Base-by-base conservation (phyloP, 2,329 filamentous ascomycete genomes). In the Akanthomyces muscarius region DNA sequence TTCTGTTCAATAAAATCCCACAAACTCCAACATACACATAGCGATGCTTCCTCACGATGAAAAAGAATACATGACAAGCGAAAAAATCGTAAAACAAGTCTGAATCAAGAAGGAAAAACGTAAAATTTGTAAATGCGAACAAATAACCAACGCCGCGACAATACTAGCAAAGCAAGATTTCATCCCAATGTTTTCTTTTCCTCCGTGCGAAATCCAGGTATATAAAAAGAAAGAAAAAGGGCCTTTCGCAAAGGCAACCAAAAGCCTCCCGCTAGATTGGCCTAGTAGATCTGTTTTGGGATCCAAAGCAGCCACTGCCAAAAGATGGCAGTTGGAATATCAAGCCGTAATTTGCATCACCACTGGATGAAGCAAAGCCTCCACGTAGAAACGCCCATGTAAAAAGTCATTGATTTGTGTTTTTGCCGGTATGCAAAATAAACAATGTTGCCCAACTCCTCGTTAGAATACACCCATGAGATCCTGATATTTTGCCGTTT, bases 401-500 rank as follows among this genome's bases (percentile, higher is more conserved):
- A 51, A 41, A 48, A 25, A 52, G 44, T 44, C 36, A 45, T 45
- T 53, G 25, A 52, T 33, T 48, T 52, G 47, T 45, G 25, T 41
- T 41, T 38, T 58, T 48, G 23, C 28, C 33, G 7, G 5, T 42
- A 11, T 18, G 45, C 45, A 30, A 60, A 51, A 51, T 10, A 16
- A 11, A 42, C 36, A 23, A 53, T 61, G 38, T 52, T 61, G 50
- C 48, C 41, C 50, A 61, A 61, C 59, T 61, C 59, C 59, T 54
- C 59, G 51, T 61, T 47, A 55, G 14, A 61, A 55, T 47, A 61
- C 58, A 61, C 38, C 58, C 48, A 53, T 25, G 16, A 54, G 28
- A 36, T 38, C 10, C 23, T 23, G 41, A 33, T 42, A 36, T 16
- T 28, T 47, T 48, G 14, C 21, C 21, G 44, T 59, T 14, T 30